Percentiles rank a stretch among this genome's conserved stretches.
Conservation (phyloP, 192 early-diverging fungal species). For the Phycomyces nitens region DNA sequence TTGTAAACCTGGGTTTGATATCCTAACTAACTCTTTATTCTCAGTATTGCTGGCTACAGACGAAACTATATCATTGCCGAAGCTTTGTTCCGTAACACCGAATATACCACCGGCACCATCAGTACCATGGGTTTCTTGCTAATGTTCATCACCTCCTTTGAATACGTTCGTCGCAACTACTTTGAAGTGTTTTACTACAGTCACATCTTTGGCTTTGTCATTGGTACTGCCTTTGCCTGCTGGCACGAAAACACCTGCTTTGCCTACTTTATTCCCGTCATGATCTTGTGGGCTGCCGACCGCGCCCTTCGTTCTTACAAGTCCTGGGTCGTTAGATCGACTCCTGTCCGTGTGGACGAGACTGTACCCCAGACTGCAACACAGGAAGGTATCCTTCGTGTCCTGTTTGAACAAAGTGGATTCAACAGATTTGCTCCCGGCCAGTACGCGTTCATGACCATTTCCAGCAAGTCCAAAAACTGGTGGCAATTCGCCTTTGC, state of each 20-base stretch:
- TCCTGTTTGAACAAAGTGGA: conserved; percentile 16
- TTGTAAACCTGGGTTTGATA: background rate
- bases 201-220: conserved; percentile 37
- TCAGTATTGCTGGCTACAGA: conserved; percentile 9
- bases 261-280: conserved; percentile 18
- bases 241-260: conserved; percentile 31
- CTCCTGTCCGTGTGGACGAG: background rate
- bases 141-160: conserved; percentile 24
- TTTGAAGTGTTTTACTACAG: conserved; percentile 44
- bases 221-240: conserved; percentile 25
- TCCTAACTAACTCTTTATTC: background rate
- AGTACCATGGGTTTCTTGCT: conserved; percentile 23
- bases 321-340: conserved; percentile 16
- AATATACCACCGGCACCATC: conserved; percentile 28
- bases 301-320: conserved; percentile 29
- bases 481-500: conserved; percentile 11
- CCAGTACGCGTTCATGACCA: conserved; percentile 43
- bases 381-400: conserved; percentile 26
- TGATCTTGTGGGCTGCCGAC: conserved; percentile 34
- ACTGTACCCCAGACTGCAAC: conserved; percentile 7
- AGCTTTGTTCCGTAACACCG: conserved; percentile 22
- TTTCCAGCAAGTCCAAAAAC: conserved; percentile 18
- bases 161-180: conserved; percentile 32
- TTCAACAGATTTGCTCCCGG: conserved; percentile 29
- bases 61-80: conserved; percentile 7